phyloP scores from a whole-genome alignment of 2,329 filamentous ascomycete genomes.

The Dactylellina leptospora region DNA sequence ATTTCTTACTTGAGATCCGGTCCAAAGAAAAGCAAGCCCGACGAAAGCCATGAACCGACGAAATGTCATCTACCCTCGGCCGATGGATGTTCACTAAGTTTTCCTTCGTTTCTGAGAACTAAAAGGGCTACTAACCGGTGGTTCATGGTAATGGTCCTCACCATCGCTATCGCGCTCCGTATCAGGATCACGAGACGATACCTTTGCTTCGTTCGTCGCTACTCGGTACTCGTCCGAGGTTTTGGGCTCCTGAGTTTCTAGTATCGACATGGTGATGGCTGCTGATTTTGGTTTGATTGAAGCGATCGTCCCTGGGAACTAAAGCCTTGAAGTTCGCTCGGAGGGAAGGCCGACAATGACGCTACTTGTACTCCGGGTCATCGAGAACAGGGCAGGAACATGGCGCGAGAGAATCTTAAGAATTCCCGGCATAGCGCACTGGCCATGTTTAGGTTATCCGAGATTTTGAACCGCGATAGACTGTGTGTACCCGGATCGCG shows the following conservation, averaged over 20 bases:
- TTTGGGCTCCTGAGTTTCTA: neutral
- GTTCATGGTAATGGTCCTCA: conserved; percentile 11
- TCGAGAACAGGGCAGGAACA: neutral
- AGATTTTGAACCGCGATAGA: conserved; percentile 5
- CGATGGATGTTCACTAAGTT: neutral
- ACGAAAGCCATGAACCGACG: conserved; percentile 34
- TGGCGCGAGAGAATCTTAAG: neutral
- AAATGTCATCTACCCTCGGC: conserved; percentile 29
- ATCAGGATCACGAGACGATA: neutral
- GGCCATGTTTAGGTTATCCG: neutral
- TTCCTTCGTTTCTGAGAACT: neutral
- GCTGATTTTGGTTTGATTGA: too few relatives aligned
- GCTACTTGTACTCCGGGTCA: conserved; percentile 1
- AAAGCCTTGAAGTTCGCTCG: neutral
- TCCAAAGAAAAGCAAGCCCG: conserved; percentile 32
- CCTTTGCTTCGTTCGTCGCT: neutral
- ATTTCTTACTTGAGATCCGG: conserved; percentile 21
- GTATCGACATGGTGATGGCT: conserved; percentile 1
- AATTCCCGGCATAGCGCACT: neutral
- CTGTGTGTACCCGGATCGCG: neutral
- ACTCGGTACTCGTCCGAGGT: neutral
- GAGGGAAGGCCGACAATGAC: neutral
- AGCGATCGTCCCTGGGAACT: neutral
- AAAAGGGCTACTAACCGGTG: neutral
- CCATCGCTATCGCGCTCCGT: conserved; percentile 10